These are phyloP conservation scores for Trichoderma endophyticum DNA, from an alignment of 2,329 filamentous ascomycete species.

Conservation along the genomic window DNA sequence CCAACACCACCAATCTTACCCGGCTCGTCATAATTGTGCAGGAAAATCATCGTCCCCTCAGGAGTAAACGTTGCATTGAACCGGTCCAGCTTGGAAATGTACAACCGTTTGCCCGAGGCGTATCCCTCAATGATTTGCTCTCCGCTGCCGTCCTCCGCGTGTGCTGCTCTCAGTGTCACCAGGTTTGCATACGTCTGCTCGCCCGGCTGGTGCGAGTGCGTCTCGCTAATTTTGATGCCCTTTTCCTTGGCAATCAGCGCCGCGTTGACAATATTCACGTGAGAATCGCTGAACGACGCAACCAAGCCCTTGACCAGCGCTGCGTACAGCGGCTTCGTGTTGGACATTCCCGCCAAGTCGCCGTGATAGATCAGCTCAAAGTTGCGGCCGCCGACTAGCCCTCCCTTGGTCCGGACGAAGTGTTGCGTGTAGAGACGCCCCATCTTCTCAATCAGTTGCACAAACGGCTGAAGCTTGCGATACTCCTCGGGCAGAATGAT, in stretches of 20 bases:
- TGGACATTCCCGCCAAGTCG: constrained; percentile 65
- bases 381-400: constrained; percentile 57
- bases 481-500: constrained; percentile 80
- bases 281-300: constrained; percentile 62
- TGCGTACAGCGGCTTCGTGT: constrained; percentile 75
- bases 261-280: constrained; percentile 82
- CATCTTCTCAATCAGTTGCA: constrained; percentile 74
- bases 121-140: constrained; percentile 62
- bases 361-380: constrained; percentile 79
- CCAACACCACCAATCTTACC: constrained; percentile 82
- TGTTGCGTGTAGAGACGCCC: constrained; percentile 77
- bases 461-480: constrained; percentile 72
- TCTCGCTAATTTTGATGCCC: constrained; percentile 74
- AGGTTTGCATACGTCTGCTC: constrained; percentile 65
- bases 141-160: constrained; percentile 30
- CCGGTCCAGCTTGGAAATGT: constrained; percentile 69
- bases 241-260: constrained; percentile 71
- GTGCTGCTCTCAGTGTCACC: constrained; percentile 66
- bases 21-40: constrained; percentile 76
- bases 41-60: constrained; percentile 70
- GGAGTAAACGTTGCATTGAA: constrained; percentile 73
- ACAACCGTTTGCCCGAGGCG: constrained; percentile 59
- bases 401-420: constrained; percentile 47
- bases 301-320: constrained; percentile 75
- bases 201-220: constrained; percentile 60